phyloP scores from a whole-genome alignment of 106 monocot species.

The Allium cepa region DNA sequence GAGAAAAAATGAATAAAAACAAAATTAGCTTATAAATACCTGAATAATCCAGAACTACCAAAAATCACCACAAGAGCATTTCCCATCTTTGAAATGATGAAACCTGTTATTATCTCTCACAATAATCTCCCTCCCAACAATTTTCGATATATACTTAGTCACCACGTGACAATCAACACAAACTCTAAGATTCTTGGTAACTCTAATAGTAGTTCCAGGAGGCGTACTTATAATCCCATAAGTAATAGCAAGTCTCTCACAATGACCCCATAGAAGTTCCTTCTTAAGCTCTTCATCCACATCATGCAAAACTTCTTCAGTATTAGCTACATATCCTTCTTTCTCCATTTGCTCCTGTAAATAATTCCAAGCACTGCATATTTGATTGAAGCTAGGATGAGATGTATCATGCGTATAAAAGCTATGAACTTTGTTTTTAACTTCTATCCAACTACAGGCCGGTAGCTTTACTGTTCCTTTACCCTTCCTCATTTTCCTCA shows the following conservation, averaged over 20 bases:
- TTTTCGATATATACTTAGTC: conserved; percentile 63
- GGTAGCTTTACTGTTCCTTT: conserved; percentile 63
- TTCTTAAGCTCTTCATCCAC: conserved; percentile 83
- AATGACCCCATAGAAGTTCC: conserved; percentile 47
- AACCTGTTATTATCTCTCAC: conserved; percentile 72
- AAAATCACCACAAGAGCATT: conserved; percentile 34
- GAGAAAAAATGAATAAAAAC: too few species aligned
- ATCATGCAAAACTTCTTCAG: conserved; percentile 64
- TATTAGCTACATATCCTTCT: conserved; percentile 68
- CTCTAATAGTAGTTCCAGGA: conserved; percentile 55
- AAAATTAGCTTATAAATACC: too few species aligned
- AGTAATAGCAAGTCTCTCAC: conserved; percentile 82
- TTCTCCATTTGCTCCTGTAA: conserved; percentile 48
- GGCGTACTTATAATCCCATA: conserved; percentile 72
- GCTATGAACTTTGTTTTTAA: conserved; percentile 49
- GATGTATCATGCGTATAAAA: conserved; percentile 64
- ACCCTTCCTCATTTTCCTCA: conserved; percentile 36
- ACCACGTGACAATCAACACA: conserved; percentile 74
- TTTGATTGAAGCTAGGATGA: conserved; percentile 46
- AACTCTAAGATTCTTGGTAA: conserved; percentile 78
- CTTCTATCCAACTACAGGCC: conserved; percentile 82
- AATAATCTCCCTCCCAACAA: conserved; percentile 76
- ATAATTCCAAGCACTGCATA: conserved; percentile 36
- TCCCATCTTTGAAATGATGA: conserved; percentile 52
- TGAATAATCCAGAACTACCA: conserved; percentile 19